Evolutionary conservation across 2,329 filamentous ascomycete species (phyloP).

Genomic region (Westerdykella aurantiaca): DNA sequence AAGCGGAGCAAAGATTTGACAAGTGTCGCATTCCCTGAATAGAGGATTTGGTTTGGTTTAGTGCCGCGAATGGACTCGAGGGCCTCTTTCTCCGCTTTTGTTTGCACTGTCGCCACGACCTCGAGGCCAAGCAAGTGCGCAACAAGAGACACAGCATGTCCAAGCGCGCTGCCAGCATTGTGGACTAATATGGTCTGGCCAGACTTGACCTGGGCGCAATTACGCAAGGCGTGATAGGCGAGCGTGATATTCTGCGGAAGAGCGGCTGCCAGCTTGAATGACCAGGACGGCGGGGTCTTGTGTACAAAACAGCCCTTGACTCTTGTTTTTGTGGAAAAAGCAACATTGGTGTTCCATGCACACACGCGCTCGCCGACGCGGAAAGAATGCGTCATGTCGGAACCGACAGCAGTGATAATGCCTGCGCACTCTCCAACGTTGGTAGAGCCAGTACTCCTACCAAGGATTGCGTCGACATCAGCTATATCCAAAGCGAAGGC

Average conservation of each 20-base stretch:
- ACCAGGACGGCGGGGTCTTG: constrained; percentile 5
- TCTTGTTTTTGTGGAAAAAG: constrained; percentile 8
- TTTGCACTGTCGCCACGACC: constrained; percentile 15
- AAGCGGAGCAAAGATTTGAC: not conserved
- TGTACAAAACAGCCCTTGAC: not conserved
- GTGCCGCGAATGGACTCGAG: constrained; percentile 1
- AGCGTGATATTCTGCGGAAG: not conserved
- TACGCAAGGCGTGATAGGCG: constrained; percentile 15
- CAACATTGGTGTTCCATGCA: constrained; percentile 7
- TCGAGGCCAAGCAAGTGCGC: constrained; percentile 4
- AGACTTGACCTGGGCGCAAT: constrained; percentile 13
- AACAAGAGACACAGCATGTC: constrained; percentile 10
- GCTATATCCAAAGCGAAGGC: not conserved
- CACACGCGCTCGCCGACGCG: constrained; percentile 6
- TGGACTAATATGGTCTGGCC: constrained; percentile 26
- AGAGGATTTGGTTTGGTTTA: not conserved
- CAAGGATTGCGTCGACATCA: not conserved
- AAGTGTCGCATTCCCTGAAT: not conserved
- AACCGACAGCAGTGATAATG: constrained; percentile 2
- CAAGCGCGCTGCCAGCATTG: constrained; percentile 10
- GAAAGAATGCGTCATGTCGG: not conserved
- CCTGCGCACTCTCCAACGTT: constrained; percentile 4
- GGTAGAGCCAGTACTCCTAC: not conserved
- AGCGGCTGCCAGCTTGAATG: constrained; percentile 9
- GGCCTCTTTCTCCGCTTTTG: constrained; percentile 5